Evolutionary conservation across 75 land plant genomes (phyloP).

Genomic region (Pseudotsuga menziesii): DNA sequence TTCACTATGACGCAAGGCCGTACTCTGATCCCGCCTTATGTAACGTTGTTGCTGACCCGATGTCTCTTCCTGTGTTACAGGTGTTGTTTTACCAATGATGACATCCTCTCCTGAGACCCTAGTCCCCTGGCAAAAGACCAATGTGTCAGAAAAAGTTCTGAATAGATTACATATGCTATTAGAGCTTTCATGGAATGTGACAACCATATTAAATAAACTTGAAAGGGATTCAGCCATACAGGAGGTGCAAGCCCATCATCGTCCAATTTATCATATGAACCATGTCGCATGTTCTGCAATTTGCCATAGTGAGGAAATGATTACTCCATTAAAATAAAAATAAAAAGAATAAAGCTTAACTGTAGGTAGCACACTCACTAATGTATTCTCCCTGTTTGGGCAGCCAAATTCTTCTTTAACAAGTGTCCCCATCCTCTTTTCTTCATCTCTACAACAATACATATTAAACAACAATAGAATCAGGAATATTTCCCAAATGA

Average conservation of each 20-base stretch:
- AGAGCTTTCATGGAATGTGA: neutral
- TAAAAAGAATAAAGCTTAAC: neutral
- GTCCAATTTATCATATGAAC: slow-evolving; percentile 98
- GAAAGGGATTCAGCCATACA: slow-evolving; percentile 34
- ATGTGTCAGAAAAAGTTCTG: neutral
- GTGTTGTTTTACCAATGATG: slow-evolving; percentile 94
- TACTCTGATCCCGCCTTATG: slow-evolving; percentile 92
- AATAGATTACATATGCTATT: slow-evolving; percentile 1
- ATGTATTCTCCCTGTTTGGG: slow-evolving; percentile 83
- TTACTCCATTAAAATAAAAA: neutral
- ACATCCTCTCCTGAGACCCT: slow-evolving; percentile 98
- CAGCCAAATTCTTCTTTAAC: slow-evolving; percentile 98
- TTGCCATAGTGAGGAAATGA: neutral
- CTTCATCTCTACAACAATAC: slow-evolving; percentile 71
- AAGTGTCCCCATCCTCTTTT: slow-evolving; percentile 97
- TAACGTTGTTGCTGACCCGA: slow-evolving; percentile 81
- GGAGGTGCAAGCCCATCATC: slow-evolving; percentile 99
- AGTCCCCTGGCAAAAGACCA: slow-evolving; percentile 53
- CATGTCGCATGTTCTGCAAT: slow-evolving; percentile 96
- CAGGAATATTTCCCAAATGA: neutral
- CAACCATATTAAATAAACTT: neutral
- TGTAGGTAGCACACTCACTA: slow-evolving; percentile 40
- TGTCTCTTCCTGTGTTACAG: slow-evolving; percentile 85
- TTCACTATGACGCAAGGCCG: slow-evolving; percentile 96
- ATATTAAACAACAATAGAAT: neutral